Base-by-base conservation (phyloP, 1,284 basidiomycete genomes). In the Termitomyces sp. region DNA sequence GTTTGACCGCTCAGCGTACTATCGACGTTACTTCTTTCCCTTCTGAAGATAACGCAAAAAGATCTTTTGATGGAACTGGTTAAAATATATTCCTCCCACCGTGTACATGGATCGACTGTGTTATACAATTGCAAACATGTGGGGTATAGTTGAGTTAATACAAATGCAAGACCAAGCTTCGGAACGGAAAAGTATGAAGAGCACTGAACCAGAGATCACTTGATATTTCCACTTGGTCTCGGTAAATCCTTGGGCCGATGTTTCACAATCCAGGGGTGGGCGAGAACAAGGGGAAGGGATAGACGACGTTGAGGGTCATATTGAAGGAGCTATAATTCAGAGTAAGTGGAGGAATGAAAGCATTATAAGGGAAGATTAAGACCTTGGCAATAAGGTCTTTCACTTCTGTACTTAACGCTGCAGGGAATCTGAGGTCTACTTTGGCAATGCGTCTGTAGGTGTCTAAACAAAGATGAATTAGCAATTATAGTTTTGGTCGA, bases 211-310 rank as follows among this genome's bases (percentile, higher is more conserved):
- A 15, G 10, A 5, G 21, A 33, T 50, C 49, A 50, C 2, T 21
- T 39, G 13, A 21, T 38, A 13, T 19, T 13, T 15, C 4, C 49
- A 31, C 60, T 63, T 17, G 53, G 55, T 38, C 62, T 49, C 21
- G 49, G 21, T 24, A 44, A 43, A 19, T 57, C 58, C 50, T 65
- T 64, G 42, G 78, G 71, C 34, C 82, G 74, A 61, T 96, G 88
- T 69, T 85, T 91, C 57, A 90, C 78, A 59, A 99, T 89, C 96
- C 97, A 99, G 8, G 95, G 94, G 66, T 98, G 97, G 8, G 75
- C 74, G 39, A 88, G 77, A 30, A 98, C 96, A 26, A 96, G 86
- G 1, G 74, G 70, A 9, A 99, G 79, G 0, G 94, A 80, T 5
- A 99, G 62, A 1, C 97, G 84, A 52, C 90, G 83, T 64, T 89